Evolutionary conservation across 208 protist species (phyloP).

Genomic region (Acanthamoeba royreba): DNA sequence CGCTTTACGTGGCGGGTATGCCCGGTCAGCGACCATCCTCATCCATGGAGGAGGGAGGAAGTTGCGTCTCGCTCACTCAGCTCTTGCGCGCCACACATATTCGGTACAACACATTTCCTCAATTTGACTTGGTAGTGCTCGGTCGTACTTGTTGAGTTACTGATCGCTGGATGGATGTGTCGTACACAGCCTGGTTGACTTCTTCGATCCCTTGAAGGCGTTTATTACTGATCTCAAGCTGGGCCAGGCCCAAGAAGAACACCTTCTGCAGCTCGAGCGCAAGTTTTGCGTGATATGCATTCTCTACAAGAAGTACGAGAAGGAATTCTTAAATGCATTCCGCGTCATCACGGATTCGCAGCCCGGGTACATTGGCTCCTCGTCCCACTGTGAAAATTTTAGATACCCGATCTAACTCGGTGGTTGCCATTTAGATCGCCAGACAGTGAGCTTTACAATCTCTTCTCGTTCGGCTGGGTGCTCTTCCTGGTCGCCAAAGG

Average conservation of each 20-base stretch:
- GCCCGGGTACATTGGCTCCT: background rate
- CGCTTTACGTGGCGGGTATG: slow-evolving; percentile 7
- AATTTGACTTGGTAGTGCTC: background rate
- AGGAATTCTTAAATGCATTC: slow-evolving; percentile 13
- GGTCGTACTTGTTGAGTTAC: background rate
- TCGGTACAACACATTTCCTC: background rate
- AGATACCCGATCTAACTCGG: background rate
- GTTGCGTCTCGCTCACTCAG: slow-evolving; percentile 24
- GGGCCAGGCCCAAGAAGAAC: background rate
- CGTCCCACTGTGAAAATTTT: background rate
- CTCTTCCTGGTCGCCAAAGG: slow-evolving; percentile 38
- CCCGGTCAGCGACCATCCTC: background rate
- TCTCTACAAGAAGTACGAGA: slow-evolving; percentile 33
- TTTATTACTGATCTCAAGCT: slow-evolving; percentile 18
- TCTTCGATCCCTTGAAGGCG: slow-evolving; percentile 20
- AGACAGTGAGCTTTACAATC: background rate
- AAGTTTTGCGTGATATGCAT: slow-evolving; percentile 35
- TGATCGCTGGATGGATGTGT: no score
- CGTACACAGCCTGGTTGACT: slow-evolving; percentile 39
- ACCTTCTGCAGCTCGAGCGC: background rate
- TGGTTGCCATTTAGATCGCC: background rate
- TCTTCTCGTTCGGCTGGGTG: slow-evolving; percentile 1
- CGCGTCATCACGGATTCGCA: background rate
- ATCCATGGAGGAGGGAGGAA: background rate
- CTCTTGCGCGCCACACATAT: slow-evolving; percentile 11